Evolutionary conservation across 345 rosid genomes (phyloP), one percentile per base, ranked within the genome.

Genomic region (Citropsis articulata): DNA sequence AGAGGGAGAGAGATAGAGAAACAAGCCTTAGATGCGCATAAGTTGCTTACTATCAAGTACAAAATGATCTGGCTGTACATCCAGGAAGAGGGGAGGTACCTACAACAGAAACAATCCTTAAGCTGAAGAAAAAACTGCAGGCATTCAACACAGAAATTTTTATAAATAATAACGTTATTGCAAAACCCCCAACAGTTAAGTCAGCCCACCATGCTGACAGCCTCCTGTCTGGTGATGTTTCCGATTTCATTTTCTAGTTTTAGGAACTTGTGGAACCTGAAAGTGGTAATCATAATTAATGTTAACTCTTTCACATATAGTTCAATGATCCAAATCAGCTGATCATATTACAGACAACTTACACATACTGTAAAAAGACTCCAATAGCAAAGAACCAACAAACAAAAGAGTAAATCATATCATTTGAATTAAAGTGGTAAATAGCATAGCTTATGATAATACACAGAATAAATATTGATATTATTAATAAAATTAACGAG

Each of bases 161-260:
- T 28, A 35, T 48, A 62, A 57, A n/a, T 22, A 71, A 59, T n/a
- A 4, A 61, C 18, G 27, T 42, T 56, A 65, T 40, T 56, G 48
- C 24, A 19, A 35, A 65, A 77, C 71, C 2, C 65, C 48, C 9
- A 59, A 68, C 67, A 61, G 59, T 27, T 55, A 62, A 30, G 73
- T 73, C 10, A 62, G 67, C 94, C 77, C 85, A 96, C 98, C 97
- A 94, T 96, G 90, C 99, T 94, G 75, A 94, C 99, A 71, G 99
- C 93, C 84, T 94, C 98, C 83, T 96, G 99, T 81, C 99, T 89
- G 60, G 95, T 96, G 77, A 96, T 92, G 86, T 94, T 96, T 77
- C 98, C 98, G 36, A 88, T 90, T 89, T 96, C 99, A 84, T 94
- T 92, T 88, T 92, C 98, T 70, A 94, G 89, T 90, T 96, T 94